Evolutionary conservation across 768 basidiomycete genomes (phyloP).

Genomic region (Paxillus ammoniavirescens): DNA sequence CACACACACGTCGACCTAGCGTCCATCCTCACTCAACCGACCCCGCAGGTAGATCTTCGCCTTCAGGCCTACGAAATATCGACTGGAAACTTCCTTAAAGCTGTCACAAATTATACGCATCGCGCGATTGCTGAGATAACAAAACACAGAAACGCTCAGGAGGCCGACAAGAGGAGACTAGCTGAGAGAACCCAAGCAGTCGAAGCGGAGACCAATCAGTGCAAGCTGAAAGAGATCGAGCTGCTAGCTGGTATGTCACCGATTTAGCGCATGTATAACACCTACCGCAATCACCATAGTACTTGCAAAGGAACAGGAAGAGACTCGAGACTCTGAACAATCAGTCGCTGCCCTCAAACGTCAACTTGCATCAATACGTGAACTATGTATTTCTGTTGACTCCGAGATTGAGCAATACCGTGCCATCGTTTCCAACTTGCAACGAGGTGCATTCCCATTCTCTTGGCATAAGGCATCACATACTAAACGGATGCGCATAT

Average conservation of each 20-base stretch:
- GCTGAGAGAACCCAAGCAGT: constrained; percentile 59
- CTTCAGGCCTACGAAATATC: constrained; percentile 62
- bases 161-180: constrained; percentile 58
- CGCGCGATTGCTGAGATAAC: constrained; percentile 69
- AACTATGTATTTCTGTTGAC: constrained; percentile 57
- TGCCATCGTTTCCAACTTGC: constrained; percentile 56
- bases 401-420: constrained; percentile 74
- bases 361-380: constrained; percentile 62
- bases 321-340: constrained; percentile 67
- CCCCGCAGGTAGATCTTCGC: constrained; percentile 63
- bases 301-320: constrained; percentile 68
- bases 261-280: neutral
- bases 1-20: constrained; percentile 60
- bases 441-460: constrained; percentile 50
- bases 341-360: constrained; percentile 59
- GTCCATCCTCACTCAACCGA: constrained; percentile 49
- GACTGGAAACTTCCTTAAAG: constrained; percentile 69
- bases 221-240: constrained; percentile 77
- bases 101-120: constrained; percentile 70
- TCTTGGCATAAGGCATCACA: neutral
- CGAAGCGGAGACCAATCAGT: constrained; percentile 70
- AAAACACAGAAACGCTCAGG: constrained; percentile 61
- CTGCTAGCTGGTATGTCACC: constrained; percentile 64
- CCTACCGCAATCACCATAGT: constrained; percentile 34
- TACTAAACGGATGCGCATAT: neutral